Evolutionary conservation across 225 moss, liverwort and hornwort genomes (phyloP), one percentile per base, ranked within the genome.

Genomic region (Marchantia paleacea): DNA sequence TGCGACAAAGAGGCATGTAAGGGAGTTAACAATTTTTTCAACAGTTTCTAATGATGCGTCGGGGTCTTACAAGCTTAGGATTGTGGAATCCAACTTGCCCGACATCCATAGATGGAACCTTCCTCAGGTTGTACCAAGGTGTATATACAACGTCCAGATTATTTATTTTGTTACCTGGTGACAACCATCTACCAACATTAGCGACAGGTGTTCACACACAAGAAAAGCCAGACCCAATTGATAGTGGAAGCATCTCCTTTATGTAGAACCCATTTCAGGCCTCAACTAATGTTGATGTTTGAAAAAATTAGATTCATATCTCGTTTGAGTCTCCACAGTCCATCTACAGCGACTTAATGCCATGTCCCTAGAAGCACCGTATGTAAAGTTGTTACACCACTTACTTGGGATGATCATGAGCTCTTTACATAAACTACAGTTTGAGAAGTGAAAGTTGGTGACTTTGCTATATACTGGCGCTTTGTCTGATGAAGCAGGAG

Each of bases 41-140:
- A n/a, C 8, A 7, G 51, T 25, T 64, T 73, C 12, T 47, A 49
- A 10, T 20, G 48, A 47, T 14, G 54, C 30, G 14, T 75, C 54
- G 85, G 55, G 81, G 82, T 77, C 96, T 88, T 90, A 97, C 97
- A 85, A 93, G 93, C 88, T 97, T 95, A 30, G 93, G 78, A 52
- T 97, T 95, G 91, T 97, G 97, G 80, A 94, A 97, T 83, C 97
- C 97, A 81, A 97, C 97, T 94, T 97, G 97, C 81, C 97, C 97
- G 76, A 97, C 91, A 79, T 97, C 97, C 97, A 95, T 97, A 65
- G 93, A 88, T 74, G 84, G 90, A 68, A 93, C 92, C 93, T 97
- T 97, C 87, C 89, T 92, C 87, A 97, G 81, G 74, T 97, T 97
- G 75, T 63, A 93, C 97, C 97, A 97, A 76, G 97, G 97, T 57